phyloP scores from a whole-genome alignment of 2,329 filamentous ascomycete genomes.

The Zopfia rhizophila region DNA sequence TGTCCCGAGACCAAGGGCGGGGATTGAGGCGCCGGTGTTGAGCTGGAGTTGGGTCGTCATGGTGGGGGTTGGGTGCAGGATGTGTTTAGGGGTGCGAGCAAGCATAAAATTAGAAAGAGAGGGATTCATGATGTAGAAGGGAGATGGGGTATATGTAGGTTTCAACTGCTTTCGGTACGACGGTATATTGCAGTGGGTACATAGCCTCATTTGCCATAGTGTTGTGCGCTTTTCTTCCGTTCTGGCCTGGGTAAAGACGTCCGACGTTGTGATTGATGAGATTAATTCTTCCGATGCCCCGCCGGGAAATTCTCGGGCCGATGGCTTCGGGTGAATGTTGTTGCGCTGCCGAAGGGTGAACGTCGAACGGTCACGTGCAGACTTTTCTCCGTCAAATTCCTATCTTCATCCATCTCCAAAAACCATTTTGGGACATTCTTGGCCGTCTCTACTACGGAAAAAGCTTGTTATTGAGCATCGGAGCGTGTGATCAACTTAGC shows the following conservation, averaged over 20 bases:
- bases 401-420: too few species aligned
- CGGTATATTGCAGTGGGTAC: slow-evolving; percentile 13
- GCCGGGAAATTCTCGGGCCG: slow-evolving; percentile 37
- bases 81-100: slow-evolving; percentile 46
- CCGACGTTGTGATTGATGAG: slow-evolving; percentile 43
- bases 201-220: slow-evolving; percentile 6
- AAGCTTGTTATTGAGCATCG: slow-evolving; percentile 31
- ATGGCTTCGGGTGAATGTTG: slow-evolving; percentile 25
- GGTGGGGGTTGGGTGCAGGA: slow-evolving; percentile 49
- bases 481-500: slow-evolving; percentile 14
- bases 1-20: slow-evolving; percentile 51
- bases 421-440: too few species aligned
- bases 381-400: too few species aligned
- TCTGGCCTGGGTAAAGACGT: slow-evolving; percentile 20
- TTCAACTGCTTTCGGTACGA: not conserved
- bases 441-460: too few species aligned
- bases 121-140: slow-evolving; percentile 47
- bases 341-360: slow-evolving; percentile 23
- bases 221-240: slow-evolving; percentile 7
- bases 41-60: slow-evolving; percentile 53
- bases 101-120: slow-evolving; percentile 53
- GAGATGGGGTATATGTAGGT: slow-evolving; percentile 39
- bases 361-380: too few species aligned
- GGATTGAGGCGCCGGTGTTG: slow-evolving; percentile 54
- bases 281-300: slow-evolving; percentile 46